Evolutionary conservation across 169 alveolate species (phyloP).

Genomic region (Perkinsus olseni): DNA sequence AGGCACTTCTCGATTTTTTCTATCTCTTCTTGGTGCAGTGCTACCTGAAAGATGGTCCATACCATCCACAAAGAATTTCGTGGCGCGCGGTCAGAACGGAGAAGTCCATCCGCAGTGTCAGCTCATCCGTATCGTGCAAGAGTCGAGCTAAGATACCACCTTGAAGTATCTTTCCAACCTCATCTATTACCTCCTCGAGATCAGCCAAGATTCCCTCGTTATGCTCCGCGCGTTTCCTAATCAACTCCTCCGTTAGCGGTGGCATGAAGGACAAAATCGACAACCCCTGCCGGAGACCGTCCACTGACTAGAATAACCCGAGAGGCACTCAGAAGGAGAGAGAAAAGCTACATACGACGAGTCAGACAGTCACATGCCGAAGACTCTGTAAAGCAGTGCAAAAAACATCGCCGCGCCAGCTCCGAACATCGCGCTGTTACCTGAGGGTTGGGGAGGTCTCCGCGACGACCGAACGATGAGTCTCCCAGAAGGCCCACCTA

Average conservation of each 20-base stretch:
- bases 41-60: slow-evolving; percentile 27
- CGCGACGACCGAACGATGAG: no score
- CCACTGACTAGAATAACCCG: no score
- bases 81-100: background rate
- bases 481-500: background rate
- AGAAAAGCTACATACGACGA: background rate
- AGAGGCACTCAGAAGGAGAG: no score
- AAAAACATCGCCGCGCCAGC: background rate
- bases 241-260: slow-evolving; percentile 50
- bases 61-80: background rate
- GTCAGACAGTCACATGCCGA: background rate
- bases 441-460: no score
- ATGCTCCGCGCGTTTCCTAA: slow-evolving; percentile 83
- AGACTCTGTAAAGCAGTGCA: background rate
- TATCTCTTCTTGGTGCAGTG: slow-evolving; percentile 72
- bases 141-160: background rate
- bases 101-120: background rate
- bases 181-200: slow-evolving; percentile 61
- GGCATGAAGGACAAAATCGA: background rate
- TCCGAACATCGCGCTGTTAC: background rate
- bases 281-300: background rate
- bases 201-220: slow-evolving; percentile 77
- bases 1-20: slow-evolving; percentile 69
- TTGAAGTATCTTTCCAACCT: background rate
- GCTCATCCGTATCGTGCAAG: no score